These are phyloP conservation scores for Medicago ruthenica DNA, from an alignment of 306 rosid species.

Conservation along the genomic window DNA sequence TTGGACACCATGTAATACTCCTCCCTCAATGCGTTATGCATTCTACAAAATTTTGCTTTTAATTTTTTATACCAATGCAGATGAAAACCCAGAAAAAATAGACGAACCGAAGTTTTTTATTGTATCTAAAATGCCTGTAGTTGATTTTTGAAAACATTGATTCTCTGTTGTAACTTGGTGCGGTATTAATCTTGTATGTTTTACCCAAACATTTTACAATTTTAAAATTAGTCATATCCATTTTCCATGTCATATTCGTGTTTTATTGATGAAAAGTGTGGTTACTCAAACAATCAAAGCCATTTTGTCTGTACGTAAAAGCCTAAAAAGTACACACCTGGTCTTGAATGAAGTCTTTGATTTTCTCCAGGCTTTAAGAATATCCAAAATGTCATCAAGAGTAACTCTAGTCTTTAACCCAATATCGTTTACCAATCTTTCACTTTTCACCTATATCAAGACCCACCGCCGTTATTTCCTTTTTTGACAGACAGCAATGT, in stretches of 20 bases:
- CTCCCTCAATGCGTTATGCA: background rate
- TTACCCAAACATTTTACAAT: background rate
- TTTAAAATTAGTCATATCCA: background rate
- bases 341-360: conserved; percentile 61
- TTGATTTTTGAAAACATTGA: background rate
- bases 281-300: conserved; percentile 1
- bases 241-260: background rate
- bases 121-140: background rate
- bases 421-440: conserved; percentile 62
- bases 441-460: conserved; percentile 67
- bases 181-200: background rate
- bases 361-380: conserved; percentile 68
- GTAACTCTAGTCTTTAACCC: conserved; percentile 86
- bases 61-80: background rate
- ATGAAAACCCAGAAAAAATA: conserved; percentile 26
- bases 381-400: conserved; percentile 66
- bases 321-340: conserved; percentile 56
- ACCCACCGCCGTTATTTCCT: background rate
- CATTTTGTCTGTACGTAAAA: conserved; percentile 7
- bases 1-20: too few species aligned
- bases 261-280: background rate
- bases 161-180: conserved; percentile 6
- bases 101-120: background rate
- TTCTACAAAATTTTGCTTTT: background rate
- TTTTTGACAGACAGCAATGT: conserved; percentile 1